A percentile compares a stretch with the other conserved stretches of the same genome.
These are phyloP conservation scores for Teunomyces pallodes DNA, from an alignment of 805 yeast species.

Conservation along the genomic window DNA sequence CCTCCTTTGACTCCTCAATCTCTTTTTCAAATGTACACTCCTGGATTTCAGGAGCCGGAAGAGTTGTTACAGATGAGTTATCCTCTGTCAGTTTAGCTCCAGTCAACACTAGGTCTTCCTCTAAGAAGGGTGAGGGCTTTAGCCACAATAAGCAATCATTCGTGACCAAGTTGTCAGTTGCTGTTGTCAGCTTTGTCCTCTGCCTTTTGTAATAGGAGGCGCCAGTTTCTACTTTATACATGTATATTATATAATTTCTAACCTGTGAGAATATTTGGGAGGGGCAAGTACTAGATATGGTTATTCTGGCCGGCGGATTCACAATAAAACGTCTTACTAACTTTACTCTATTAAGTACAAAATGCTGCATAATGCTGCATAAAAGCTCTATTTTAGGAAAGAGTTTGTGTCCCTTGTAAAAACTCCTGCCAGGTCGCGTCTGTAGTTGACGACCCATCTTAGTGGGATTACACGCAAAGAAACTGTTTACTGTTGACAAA, in stretches of 20 bases:
- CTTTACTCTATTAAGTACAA: neutral
- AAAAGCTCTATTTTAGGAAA: neutral
- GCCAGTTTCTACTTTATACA: neutral
- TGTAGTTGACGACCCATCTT: neutral
- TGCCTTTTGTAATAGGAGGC: slow-evolving; percentile 7
- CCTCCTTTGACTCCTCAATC: slow-evolving; percentile 48
- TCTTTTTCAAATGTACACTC: slow-evolving; percentile 39
- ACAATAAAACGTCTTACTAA: neutral
- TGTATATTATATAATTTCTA: neutral
- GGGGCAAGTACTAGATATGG: neutral
- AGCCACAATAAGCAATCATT: slow-evolving; percentile 8
- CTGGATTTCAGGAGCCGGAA: slow-evolving; percentile 45
- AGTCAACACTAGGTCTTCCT: slow-evolving; percentile 17
- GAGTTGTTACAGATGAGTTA: slow-evolving; percentile 20
- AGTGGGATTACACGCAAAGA: neutral
- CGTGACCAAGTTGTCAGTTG: slow-evolving; percentile 6
- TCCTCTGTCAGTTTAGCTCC: slow-evolving; percentile 23
- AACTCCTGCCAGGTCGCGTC: neutral
- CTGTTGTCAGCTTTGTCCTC: slow-evolving; percentile 7
- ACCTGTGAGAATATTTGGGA: neutral
- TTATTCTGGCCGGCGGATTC: neutral
- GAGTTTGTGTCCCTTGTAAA: neutral
- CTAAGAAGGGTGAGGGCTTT: slow-evolving; percentile 23
- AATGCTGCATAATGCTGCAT: neutral
- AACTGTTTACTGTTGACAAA: neutral